Evolutionary conservation across 345 rosid genomes (phyloP), one percentile per base, ranked within the genome.

Genomic region (Citrus sp.): DNA sequence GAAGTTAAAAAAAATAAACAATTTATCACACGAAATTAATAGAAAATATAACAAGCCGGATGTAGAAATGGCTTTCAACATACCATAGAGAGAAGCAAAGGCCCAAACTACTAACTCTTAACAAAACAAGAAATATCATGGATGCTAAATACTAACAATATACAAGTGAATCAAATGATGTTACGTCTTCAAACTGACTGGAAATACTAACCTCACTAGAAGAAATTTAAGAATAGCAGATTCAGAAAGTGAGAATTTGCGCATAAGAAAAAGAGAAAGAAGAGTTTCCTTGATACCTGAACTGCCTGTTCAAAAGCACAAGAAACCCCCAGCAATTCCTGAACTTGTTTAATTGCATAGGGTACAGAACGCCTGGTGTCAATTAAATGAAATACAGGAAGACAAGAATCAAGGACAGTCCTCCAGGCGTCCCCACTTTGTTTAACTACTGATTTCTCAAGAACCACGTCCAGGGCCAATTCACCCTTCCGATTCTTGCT

Each of bases 381-480:
- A 75, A 94, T 87, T 4, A 92, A 79, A 84, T 92, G 92, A 75
- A 94, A 86, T 25, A 96, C 91, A 21, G 99, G 92, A 81, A 96
- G 94, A 84, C 98, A 94, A 6, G 95, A 86, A 80, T 96, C 98
- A 38, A 94, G 81, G 66, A 88, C 93, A 77, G 89, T 84, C 86
- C 99, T 92, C 99, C 99, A 96, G 13, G 97, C 97, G 90, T 92
- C 99, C 60, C 98, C 98, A 77, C 90, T 90, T 83, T 83, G 82
- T 82, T 92, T 94, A 72, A 92, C 93, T 64, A 79, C 92, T 24
- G 93, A 82, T 73, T 94, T 94, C 77, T 92, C 94, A 72, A 94
- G 82, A 66, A 89, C 86, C 80, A 94, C 79, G 24, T 96, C 97
- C 80, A 96, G 70, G 24, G 92, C 98, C 84, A 90, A 75, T 83